Conservation (phyloP, 179 eudicot species). For the Nepenthes alata region DNA sequence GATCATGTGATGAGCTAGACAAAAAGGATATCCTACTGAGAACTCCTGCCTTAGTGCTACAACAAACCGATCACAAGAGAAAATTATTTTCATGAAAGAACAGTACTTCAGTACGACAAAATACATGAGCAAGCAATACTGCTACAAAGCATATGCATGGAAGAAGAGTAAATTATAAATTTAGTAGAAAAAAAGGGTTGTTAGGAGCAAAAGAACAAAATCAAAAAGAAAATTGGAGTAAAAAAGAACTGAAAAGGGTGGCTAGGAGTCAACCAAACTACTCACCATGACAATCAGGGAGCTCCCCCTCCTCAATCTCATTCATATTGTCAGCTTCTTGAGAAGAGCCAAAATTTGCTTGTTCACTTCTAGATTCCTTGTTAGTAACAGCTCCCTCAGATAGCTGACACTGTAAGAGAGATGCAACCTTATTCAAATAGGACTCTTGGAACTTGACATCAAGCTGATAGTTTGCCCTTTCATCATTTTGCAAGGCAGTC, state of each 20-base stretch:
- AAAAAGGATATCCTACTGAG: too few relatives aligned
- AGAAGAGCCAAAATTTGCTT: conserved; percentile 16
- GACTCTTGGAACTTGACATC: conserved; percentile 96
- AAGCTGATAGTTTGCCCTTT: conserved; percentile 90
- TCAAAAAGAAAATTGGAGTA: not conserved
- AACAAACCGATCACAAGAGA: too few relatives aligned
- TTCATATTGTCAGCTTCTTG: conserved; percentile 27
- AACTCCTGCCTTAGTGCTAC: too few relatives aligned
- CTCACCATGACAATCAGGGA: conserved; percentile 83
- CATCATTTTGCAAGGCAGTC: conserved; percentile 90
- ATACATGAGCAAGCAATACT: not conserved
- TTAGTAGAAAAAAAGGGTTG: not conserved
- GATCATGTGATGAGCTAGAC: too few relatives aligned
- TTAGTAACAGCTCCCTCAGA: conserved; percentile 73
- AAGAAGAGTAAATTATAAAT: not conserved
- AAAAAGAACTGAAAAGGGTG: not conserved
- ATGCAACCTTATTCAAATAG: conserved; percentile 69
- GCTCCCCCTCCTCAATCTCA: conserved; percentile 97
- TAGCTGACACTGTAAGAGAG: conserved; percentile 74
- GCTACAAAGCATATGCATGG: not conserved
- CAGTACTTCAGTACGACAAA: too few relatives aligned
- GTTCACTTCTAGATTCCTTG: conserved; percentile 24
- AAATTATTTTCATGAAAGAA: too few relatives aligned
- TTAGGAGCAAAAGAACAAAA: not conserved
- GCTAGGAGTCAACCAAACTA: conserved; percentile 1